Evolutionary conservation across 495 filamentous ascomycete genomes (phyloP).

Genomic region (Aspergillus nidulans): DNA sequence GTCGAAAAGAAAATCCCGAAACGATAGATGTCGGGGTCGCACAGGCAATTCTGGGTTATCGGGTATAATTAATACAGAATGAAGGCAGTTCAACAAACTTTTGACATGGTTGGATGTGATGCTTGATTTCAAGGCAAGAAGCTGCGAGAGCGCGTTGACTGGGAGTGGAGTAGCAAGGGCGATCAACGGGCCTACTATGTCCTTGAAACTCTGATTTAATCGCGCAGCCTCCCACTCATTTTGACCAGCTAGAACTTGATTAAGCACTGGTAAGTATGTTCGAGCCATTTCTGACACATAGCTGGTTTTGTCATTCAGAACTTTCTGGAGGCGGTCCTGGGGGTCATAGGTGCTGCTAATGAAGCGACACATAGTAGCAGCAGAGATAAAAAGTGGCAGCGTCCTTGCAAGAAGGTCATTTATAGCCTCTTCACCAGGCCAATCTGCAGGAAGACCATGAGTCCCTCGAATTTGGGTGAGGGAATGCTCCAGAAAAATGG

Average conservation of each 20-base stretch:
- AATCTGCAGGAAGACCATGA: constrained; percentile 15
- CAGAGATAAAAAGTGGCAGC: constrained; percentile 27
- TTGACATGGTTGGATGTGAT: not conserved
- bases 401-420: constrained; percentile 9
- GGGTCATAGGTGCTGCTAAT: constrained; percentile 16
- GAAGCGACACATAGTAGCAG: constrained; percentile 28
- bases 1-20: constrained; percentile 22
- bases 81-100: not conserved
- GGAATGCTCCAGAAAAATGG: constrained; percentile 15
- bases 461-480: constrained; percentile 11
- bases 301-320: constrained; percentile 14
- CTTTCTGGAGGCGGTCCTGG: constrained; percentile 7
- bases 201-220: constrained; percentile 13
- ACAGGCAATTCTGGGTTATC: constrained; percentile 12
- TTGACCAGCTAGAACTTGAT: constrained; percentile 10
- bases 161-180: constrained; percentile 20
- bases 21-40: constrained; percentile 17
- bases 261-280: constrained; percentile 24
- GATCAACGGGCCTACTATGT: constrained; percentile 20
- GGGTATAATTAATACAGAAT: constrained; percentile 22
- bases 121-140: constrained; percentile 13
- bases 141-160: constrained; percentile 7
- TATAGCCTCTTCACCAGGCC: constrained; percentile 31
- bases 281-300: constrained; percentile 9
- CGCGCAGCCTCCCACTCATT: not conserved